Evolutionary conservation across 2,329 filamentous ascomycete species (phyloP).

Genomic region (Venturia oleaginea): DNA sequence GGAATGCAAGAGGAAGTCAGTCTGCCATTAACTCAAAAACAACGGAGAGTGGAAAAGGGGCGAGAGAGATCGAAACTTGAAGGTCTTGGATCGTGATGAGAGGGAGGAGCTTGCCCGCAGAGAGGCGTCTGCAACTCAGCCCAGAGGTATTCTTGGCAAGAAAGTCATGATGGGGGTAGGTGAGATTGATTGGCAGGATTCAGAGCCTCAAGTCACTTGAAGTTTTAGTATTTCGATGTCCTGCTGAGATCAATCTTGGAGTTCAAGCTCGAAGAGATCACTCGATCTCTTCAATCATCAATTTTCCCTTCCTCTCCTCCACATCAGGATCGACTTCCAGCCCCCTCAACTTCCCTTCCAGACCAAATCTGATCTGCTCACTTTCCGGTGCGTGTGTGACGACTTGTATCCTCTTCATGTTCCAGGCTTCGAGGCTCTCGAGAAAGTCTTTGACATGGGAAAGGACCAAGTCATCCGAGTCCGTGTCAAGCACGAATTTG

Average conservation of each 20-base stretch:
- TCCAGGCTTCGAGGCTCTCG: constrained; percentile 57
- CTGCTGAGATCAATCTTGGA: not conserved
- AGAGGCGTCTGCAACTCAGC: not conserved
- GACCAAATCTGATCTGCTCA: constrained; percentile 31
- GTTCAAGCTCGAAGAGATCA: constrained; percentile 21
- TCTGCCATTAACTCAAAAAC: too few species aligned
- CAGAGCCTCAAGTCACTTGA: not conserved
- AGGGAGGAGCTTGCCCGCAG: not conserved
- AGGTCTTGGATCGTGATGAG: not conserved
- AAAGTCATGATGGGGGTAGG: not conserved
- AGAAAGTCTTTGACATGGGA: constrained; percentile 58
- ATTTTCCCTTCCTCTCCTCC: constrained; percentile 20
- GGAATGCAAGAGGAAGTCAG: not conserved
- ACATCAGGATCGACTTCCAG: constrained; percentile 31
- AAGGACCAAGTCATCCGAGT: constrained; percentile 59
- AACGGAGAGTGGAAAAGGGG: not conserved
- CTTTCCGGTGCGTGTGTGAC: constrained; percentile 17
- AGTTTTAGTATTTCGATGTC: not conserved
- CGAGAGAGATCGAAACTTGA: not conserved
- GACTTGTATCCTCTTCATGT: constrained; percentile 34
- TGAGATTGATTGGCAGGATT: not conserved
- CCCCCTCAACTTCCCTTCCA: constrained; percentile 32
- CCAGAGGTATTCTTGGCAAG: not conserved
- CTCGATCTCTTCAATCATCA: constrained; percentile 54
- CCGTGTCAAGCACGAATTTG: constrained; percentile 54